phyloP scores from a whole-genome alignment of 176 grass and related monocot species.

The Aechmea fasciata region DNA sequence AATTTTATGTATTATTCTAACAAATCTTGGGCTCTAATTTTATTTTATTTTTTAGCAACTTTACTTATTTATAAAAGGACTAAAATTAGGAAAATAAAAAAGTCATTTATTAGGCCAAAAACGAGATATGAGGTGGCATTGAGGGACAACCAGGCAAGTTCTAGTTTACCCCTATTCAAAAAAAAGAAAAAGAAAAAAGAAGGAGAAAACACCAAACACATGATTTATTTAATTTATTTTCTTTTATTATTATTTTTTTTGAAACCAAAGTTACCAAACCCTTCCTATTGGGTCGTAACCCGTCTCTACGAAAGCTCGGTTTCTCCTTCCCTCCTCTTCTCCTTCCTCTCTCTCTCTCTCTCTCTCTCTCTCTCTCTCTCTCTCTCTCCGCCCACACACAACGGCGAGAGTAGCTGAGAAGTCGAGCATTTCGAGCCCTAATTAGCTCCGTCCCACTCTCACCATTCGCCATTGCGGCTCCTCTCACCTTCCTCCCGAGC shows the following conservation, averaged over 20 bases:
- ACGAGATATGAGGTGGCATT: too few species aligned
- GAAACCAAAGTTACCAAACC: conserved; percentile 38
- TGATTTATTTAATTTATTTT: conserved; percentile 7
- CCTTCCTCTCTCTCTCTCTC: conserved; percentile 13
- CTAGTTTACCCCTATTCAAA: neutral
- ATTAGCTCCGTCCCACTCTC: conserved; percentile 21
- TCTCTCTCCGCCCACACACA: neutral
- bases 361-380: conserved; percentile 2
- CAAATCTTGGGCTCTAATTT: neutral
- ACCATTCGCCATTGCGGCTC: conserved; percentile 8
- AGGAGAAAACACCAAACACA: neutral
- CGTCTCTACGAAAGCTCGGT: conserved; percentile 49
- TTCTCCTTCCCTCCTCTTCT: conserved; percentile 39
- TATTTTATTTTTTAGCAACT: neutral
- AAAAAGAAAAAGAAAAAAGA: neutral
- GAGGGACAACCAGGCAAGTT: too few species aligned
- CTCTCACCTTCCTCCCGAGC: neutral
- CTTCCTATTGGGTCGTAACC: conserved; percentile 9
- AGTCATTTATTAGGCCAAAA: too few species aligned
- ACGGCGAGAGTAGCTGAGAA: neutral
- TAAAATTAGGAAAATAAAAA: too few species aligned
- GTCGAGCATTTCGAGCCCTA: conserved; percentile 21
- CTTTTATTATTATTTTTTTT: conserved; percentile 24
- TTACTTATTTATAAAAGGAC: too few species aligned
- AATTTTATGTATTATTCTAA: neutral